These are phyloP conservation scores for Geotrichum restrictum DNA, from an alignment of 1,139 yeast species.

Conservation along the genomic window DNA sequence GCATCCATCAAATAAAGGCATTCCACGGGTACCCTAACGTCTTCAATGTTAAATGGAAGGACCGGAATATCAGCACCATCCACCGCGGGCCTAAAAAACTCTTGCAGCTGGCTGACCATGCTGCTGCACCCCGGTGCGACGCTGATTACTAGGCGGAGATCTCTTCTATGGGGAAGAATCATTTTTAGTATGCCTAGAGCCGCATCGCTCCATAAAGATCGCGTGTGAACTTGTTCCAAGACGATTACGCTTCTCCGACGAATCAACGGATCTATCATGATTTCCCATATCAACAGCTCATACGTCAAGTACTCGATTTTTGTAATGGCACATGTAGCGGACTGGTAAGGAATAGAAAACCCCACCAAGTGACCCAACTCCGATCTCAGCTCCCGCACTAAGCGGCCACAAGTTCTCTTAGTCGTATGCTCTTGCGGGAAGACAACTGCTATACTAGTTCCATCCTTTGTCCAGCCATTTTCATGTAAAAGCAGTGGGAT, in stretches of 20 bases:
- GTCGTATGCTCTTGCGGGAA: conserved; percentile 6
- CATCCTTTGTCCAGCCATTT: conserved; percentile 53
- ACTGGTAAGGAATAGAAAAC: conserved; percentile 65
- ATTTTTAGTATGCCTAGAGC: conserved; percentile 65
- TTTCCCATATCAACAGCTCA: conserved; percentile 71
- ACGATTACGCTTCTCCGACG: conserved; percentile 66
- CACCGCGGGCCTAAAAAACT: conserved; percentile 46
- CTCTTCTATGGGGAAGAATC: conserved; percentile 31
- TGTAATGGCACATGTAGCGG: conserved; percentile 52
- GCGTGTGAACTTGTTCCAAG: conserved; percentile 86
- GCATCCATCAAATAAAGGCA: conserved; percentile 67
- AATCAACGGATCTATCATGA: conserved; percentile 59
- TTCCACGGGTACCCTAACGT: conserved; percentile 55
- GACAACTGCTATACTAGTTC: conserved; percentile 61
- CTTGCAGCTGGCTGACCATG: conserved; percentile 36
- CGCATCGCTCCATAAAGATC: conserved; percentile 74
- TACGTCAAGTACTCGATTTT: conserved; percentile 70
- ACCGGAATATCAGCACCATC: background rate
- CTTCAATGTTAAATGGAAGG: conserved; percentile 15
- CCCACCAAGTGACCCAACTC: conserved; percentile 38
- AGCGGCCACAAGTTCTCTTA: conserved; percentile 15
- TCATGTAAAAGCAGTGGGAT: conserved; percentile 71
- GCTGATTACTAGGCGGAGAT: conserved; percentile 10
- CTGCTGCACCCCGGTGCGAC: conserved; percentile 10
- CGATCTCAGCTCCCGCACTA: conserved; percentile 9